Evolutionary conservation across 2,329 filamentous ascomycete species (phyloP), one percentile per base, ranked within the genome.

Genomic region (Clarireedia homoeocarpa): DNA sequence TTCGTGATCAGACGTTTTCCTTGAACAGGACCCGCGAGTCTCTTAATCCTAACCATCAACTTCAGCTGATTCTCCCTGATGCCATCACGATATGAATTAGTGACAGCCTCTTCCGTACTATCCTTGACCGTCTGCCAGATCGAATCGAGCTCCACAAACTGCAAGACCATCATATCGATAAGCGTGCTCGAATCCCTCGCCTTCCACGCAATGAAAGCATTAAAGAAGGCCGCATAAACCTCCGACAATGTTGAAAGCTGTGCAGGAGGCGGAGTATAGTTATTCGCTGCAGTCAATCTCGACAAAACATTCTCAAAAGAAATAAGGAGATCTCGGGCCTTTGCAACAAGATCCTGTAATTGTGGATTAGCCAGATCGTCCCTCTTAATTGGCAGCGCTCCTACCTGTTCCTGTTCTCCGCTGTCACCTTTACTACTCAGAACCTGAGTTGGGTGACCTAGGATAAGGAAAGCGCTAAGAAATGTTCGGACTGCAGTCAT

Each of bases 61-160:
- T 89, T 86, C 42, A 90, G 74, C 69, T 94, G 89, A 64, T 90
- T 91, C 62, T 91, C 85, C 56, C 87, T 81, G 61, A 92, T 91
- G 58, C 88, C 90, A 65, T 89, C 80, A 38, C 84, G 82, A 67
- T 91, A 92, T n/a, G 90, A 82, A 17, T 82, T 82, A 0, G 86
- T 82, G 2, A 90, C 88, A 15, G 84, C 82, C 40, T 86, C 83
- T 48, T 88, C 84, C 0, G 83, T 88, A 52, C 85, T 84, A 64
- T 90, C 84, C 69, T 90, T 91, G 68, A 94, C 87, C 2, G 86
- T 88, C 67, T 91, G 86, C 77, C 88, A 88, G 48, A 92, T 92
- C 38, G 85, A 85, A 66, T 94, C 89, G 2, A 94, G 79, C 67
- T 91, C 88, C 17, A 91, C 87, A 69, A 92, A 91, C 61, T 90